Evolutionary conservation across 768 basidiomycete genomes (phyloP).

Genomic region (Phanerochaete carnosa): DNA sequence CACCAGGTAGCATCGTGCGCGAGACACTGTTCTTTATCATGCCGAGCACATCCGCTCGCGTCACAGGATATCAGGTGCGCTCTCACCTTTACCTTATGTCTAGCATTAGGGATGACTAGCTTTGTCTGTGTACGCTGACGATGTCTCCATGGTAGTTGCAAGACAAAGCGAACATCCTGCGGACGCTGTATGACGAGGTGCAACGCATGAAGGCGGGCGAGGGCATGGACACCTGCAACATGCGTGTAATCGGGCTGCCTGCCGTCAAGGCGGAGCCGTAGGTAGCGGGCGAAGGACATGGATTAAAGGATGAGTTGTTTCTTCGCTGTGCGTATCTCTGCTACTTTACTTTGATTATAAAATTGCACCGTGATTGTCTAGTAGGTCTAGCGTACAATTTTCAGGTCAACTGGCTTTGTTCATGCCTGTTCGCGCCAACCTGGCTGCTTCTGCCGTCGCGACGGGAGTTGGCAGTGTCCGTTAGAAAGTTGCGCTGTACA

Average conservation of each 20-base stretch:
- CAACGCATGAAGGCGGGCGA: not conserved
- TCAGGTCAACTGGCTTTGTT: no score
- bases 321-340: no score
- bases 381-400: no score
- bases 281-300: no score
- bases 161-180: conserved; percentile 1
- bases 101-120: not conserved
- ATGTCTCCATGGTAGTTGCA: not conserved
- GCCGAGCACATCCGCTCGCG: conserved; percentile 74
- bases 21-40: conserved; percentile 76
- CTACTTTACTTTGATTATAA: no score
- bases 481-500: no score
- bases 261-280: not conserved
- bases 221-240: not conserved
- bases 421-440: no score
- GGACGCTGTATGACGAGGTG: not conserved
- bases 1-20: conserved; percentile 6
- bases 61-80: conserved; percentile 67
- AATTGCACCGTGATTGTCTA: no score
- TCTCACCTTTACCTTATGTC: not conserved
- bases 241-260: not conserved
- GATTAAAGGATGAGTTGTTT: no score
- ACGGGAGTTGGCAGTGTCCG: no score
- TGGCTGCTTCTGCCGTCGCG: no score
- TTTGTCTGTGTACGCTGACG: not conserved